Evolutionary conservation across 1,139 yeast genomes (phyloP), one percentile per base, ranked within the genome.

Genomic region (Pneumocystis jirovecii): DNA sequence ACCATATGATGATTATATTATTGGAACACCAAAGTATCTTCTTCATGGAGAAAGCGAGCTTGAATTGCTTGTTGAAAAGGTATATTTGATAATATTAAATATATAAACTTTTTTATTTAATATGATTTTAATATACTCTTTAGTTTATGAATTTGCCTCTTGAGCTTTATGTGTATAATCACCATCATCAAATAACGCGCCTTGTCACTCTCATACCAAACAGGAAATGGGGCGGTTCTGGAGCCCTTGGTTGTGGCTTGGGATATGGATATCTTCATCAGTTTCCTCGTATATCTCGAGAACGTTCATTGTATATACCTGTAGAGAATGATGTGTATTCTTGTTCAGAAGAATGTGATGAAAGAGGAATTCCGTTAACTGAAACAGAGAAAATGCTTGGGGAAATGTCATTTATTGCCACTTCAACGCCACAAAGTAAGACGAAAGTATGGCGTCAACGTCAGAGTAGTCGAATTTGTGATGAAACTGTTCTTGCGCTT

Each of bases 161-260:
- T 37, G 15, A 79, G 69, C 78, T 93, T 40, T 88, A 87, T 73
- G 96, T 91, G 0, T 93, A 91, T 76, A 93, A 93, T 74, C 91
- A 87, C 71, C 95, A 87, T 71, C 85, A 84, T 72, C 95, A 91
- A 73, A 81, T 87, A 6, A 84, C 89, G 63, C 81, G 97, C 70
- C 96, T 96, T 0, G 95, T 91, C 3, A 83, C 89, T 0, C 89
- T 91, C 31, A 79, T 83, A 65, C 89, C 91, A 1, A 80, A 80
- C 68, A 77, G 76, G 12, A 73, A 73, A 34, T 83, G 85, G 84
- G 86, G 86, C 31, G 86, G 87, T 0, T 81, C 79, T 68, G 96
- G 96, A 0, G 79, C 90, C 50, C 78, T 93, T 61, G 98, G 98
- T 0, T 91, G 97, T 76, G 96, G 91, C 70, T 95, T 93, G 12